Conservation (phyloP, 352 stramenopile species). For the Globisporangium orthogonon region DNA sequence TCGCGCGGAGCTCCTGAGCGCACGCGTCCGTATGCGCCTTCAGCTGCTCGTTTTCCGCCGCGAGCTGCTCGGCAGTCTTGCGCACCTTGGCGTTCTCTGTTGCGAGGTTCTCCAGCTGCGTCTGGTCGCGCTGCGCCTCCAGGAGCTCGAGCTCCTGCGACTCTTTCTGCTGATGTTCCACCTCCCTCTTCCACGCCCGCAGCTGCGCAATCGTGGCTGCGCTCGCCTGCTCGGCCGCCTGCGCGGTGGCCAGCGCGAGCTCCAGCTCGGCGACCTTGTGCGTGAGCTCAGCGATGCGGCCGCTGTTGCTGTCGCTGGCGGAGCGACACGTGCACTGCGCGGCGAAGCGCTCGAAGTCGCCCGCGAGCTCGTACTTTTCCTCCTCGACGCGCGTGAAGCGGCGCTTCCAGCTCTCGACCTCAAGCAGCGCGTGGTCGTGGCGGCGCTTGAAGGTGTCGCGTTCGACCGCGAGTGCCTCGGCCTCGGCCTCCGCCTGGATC, state of each 20-base stretch:
- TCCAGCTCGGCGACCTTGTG: constrained; percentile 33
- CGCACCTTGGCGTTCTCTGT: constrained; percentile 23
- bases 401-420: constrained; percentile 64
- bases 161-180: constrained; percentile 37
- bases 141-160: constrained; percentile 25
- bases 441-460: constrained; percentile 54
- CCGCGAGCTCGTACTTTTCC: constrained; percentile 47
- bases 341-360: constrained; percentile 51
- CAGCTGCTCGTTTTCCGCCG: constrained; percentile 20
- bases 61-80: constrained; percentile 20
- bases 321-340: constrained; percentile 31
- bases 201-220: constrained; percentile 31
- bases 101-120: constrained; percentile 39
- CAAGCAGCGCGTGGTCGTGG: constrained; percentile 48
- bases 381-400: constrained; percentile 58
- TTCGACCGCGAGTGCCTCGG: constrained; percentile 53
- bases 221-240: constrained; percentile 28
- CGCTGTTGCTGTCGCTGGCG: constrained; percentile 5
- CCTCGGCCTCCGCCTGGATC: constrained; percentile 65
- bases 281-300: constrained; percentile 19
- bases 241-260: constrained; percentile 24
- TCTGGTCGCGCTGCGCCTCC: constrained; percentile 32
- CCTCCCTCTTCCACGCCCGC: constrained; percentile 38
- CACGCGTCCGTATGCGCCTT: background rate
- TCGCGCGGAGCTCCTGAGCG: constrained; percentile 12